Evolutionary conservation across 2,329 filamentous ascomycete species (phyloP), one percentile per base, ranked within the genome.

Genomic region (Pseudogymnoascus sp.): DNA sequence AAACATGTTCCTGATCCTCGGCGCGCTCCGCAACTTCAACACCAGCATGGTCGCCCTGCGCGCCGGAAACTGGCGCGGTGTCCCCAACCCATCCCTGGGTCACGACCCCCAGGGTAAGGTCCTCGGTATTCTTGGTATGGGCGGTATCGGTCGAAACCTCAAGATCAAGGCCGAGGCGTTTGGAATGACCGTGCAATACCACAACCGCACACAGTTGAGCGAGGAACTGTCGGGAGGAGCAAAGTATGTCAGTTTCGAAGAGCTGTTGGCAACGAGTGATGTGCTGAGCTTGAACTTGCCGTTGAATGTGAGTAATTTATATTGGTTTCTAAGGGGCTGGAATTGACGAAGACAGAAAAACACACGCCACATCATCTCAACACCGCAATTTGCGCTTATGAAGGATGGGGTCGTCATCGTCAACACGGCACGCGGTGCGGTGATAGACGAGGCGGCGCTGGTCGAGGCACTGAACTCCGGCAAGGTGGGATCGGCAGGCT

Each of bases 91-190:
- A 0, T 78, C 84, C 0, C 74, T 84, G 5, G 90, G 89, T 10
- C 87, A 89, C 69, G 89, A 94, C 68, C 89, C 89, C 1, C 79
- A 88, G 71, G 88, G 87, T 34, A 94, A 92, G 72, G 76, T 85
- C 1, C 77, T 95, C 4, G 90, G 90, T 0, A 90, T 95, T 62
- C 71, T 95, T 38, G 90, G 90, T 5, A 92, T 94, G 89, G 90
- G 90, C 18, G 89, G 90, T 2, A 94, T 95, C 62, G 90, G 90
- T 0, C 77, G 86, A 34, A 90, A 90, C 68, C 73, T 94, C 66
- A 89, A 86, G 69, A 81, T 77, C 70, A 91, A 91, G 73, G 87
- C 85, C 2, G 78, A 82, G 59, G 87, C 79, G 0, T 92, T 95
- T 69, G 88, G 85, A 9, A 91, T 94, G 87, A 79, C 73, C 41